These are phyloP conservation scores for Ceratocystis albifundus DNA, from an alignment of 2,329 filamentous ascomycete species.

Conservation along the genomic window DNA sequence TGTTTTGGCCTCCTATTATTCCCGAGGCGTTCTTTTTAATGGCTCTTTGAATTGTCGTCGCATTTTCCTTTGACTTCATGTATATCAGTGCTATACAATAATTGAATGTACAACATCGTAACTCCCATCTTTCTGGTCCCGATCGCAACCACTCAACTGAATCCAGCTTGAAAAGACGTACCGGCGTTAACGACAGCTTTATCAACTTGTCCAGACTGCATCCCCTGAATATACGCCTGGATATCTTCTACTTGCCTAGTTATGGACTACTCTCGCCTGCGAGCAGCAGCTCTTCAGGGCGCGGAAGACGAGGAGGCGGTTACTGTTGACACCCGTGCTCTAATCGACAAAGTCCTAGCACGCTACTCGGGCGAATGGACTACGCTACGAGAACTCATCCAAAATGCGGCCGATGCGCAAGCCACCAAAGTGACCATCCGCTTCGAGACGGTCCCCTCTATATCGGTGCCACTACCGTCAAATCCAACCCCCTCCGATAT, in stretches of 20 bases:
- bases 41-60: neutral
- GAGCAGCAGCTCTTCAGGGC: slow-evolving; percentile 74
- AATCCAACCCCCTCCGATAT: slow-evolving; percentile 56
- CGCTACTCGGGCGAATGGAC: slow-evolving; percentile 95
- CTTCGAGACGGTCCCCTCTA: slow-evolving; percentile 82
- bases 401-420: slow-evolving; percentile 95
- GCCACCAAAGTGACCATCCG: slow-evolving; percentile 81
- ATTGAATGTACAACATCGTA: neutral
- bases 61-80: neutral
- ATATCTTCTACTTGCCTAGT: neutral
- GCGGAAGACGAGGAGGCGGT: slow-evolving; percentile 92
- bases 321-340: slow-evolving; percentile 87
- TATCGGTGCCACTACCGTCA: slow-evolving; percentile 56
- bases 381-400: slow-evolving; percentile 79
- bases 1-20: neutral
- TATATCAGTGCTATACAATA: neutral
- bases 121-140: neutral
- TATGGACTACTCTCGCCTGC: slow-evolving; percentile 66
- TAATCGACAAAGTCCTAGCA: slow-evolving; percentile 96
- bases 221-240: too few species aligned
- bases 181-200: neutral
- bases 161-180: neutral
- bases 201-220: neutral
- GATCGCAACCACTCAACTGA: neutral
- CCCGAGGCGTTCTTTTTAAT: neutral